Evolutionary conservation across 345 rosid species (phyloP), one percentile per base, ranked within the genome.

Genomic region (Zanthoxylum bungeanum): DNA sequence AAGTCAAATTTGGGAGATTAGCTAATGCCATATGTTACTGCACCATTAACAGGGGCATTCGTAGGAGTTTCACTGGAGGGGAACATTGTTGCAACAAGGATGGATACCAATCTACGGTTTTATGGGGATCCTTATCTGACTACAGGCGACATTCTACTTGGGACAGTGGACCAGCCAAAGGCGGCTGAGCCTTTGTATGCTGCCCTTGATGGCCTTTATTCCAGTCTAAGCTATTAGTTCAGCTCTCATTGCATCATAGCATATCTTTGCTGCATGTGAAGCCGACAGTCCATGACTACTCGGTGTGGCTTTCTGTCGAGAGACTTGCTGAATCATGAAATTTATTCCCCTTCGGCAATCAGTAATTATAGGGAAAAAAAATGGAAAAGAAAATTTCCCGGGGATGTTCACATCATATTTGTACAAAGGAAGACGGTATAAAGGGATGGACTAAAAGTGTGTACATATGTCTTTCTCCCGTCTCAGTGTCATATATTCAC

Each of bases 21-120:
- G 12, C 39, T 69, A 58, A 66, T 36, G 14, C 46, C 22, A 42
- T 57, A 1, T 44, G 9, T 62, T 71, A 21, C 59, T 63, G 70
- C 60, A 58, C 47, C 21, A 51, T 27, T 68, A 66, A 73, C 78
- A 95, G 99, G 99, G 39, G 98, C 97, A n/a, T 96, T 96, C 69
- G 88, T 93, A 64, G 99, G 98, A 61, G 96, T 89, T 73, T 96
- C 98, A 7, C 83, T 96, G 16, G 98, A 96, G 86, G 97, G 99
- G 49, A 96, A 89, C 64, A 53, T 89, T 17, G 98, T 95, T 34
- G 85, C 85, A 0, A 93, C 98, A 9, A 87, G 98, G 81, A 91
- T 85, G 83, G 97, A 93, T 65, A 75, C 88, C 71, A 96, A 96
- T 76, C 85, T 96, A 33, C 83, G 51, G 60, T 96, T 96, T 73